Base-by-base conservation (phyloP, 2,329 filamentous ascomycete species). In the Magnaporthiopsis incrustans region DNA sequence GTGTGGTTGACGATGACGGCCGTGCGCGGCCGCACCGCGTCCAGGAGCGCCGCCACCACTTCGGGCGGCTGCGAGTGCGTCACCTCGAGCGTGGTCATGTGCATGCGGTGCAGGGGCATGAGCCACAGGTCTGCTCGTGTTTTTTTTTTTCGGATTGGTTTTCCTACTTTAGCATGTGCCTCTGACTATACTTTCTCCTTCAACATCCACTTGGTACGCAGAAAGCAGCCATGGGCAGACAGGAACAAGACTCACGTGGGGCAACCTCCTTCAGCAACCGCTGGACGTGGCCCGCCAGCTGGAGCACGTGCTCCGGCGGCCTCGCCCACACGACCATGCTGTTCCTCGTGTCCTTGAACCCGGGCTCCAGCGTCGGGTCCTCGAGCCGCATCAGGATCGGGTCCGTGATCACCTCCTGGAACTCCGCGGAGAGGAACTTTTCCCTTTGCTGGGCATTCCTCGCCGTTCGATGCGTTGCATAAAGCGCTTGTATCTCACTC, bases 311-410 rank as follows among this genome's bases (percentile, higher is more conserved):
- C 59, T 85, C 77, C 0, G 93, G 90, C 22, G 94, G 94, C 8
- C 93, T 82, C 4, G 90, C 91, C 92, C 92, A 97, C 72, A 97
- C 88, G 0, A 92, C 90, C 14, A 97, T 80, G 72, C 93, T 96
- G 71, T 97, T 83, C 57, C 94, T 82, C 57, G 85, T 84, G 73
- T 98, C 94, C 62, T 80, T 74, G 72, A 89, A 96, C 1, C 85
- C 85, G 1, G 87, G 88, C 67, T 91, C 82, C 50, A 88, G 77
- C 1, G 81, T 75, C 1, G 83, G 83, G 58, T 88, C 81, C 68
- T 89, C 83, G 38, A 97, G 77, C 64, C 88, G 87, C 61, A 87
- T 78, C 1, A 97, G 82, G 64, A 91, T 87, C 2, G 88, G 85
- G 71, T 98, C 94, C 62, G 94, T 82, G 61, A 85, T 85, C 70